Evolutionary conservation across 352 stramenopile genomes (phyloP).

Genomic region (Phytophthora idaei): DNA sequence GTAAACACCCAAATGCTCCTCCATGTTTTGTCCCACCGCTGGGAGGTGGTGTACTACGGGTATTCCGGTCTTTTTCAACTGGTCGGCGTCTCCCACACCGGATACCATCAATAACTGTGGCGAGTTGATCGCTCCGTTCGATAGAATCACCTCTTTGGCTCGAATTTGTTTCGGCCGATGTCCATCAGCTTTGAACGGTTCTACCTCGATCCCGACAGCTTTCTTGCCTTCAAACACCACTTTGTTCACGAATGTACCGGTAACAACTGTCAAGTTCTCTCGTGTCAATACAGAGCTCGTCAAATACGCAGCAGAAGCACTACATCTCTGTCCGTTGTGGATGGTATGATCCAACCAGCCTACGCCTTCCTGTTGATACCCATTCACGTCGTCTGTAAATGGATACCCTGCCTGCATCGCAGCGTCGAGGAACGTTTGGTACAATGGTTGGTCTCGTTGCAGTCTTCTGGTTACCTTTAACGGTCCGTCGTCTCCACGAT

Average conservation of each 20-base stretch:
- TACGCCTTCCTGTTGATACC: slow-evolving; percentile 85
- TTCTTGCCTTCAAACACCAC: slow-evolving; percentile 80
- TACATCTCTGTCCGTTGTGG: slow-evolving; percentile 76
- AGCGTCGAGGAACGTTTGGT: slow-evolving; percentile 83
- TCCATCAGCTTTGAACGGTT: slow-evolving; percentile 45
- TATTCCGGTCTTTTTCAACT: slow-evolving; percentile 68
- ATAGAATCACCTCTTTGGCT: slow-evolving; percentile 86
- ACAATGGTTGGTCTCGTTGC: slow-evolving; percentile 72
- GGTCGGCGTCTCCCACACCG: slow-evolving; percentile 67
- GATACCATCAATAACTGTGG: slow-evolving; percentile 85
- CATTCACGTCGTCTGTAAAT: slow-evolving; percentile 87
- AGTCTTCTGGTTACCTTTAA: slow-evolving; percentile 68
- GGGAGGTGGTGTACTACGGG: slow-evolving; percentile 73
- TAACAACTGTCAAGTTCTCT: slow-evolving; percentile 71
- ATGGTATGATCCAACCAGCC: slow-evolving; percentile 87
- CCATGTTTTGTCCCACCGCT: slow-evolving; percentile 82
- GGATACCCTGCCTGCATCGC: slow-evolving; percentile 79
- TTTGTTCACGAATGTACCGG: slow-evolving; percentile 80
- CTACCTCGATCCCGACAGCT: slow-evolving; percentile 67
- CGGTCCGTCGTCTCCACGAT: slow-evolving; percentile 74
- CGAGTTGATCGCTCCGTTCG: slow-evolving; percentile 84
- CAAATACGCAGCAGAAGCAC: slow-evolving; percentile 68
- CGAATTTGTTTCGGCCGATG: slow-evolving; percentile 44
- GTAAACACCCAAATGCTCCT: slow-evolving; percentile 88
- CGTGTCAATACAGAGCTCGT: slow-evolving; percentile 44